Evolutionary conservation across 495 filamentous ascomycete species (phyloP).

Genomic region (Aspergillus incahuasiensis): DNA sequence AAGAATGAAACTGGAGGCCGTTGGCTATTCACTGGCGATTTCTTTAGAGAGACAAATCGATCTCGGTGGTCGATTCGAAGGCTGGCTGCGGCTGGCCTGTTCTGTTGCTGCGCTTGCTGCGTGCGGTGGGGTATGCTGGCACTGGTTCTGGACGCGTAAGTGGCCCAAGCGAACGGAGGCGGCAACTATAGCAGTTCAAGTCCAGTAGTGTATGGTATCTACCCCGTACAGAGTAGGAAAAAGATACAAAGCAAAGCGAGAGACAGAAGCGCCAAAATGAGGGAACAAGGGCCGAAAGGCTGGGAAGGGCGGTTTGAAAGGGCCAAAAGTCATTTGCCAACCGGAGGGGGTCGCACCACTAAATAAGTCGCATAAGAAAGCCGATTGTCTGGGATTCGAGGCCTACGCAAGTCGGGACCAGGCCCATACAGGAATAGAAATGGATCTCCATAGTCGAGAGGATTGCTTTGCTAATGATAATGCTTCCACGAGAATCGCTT

Average conservation of each 20-base stretch:
- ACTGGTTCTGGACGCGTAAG: conserved; percentile 25
- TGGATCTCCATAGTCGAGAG: not conserved
- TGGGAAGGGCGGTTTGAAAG: conserved; percentile 2
- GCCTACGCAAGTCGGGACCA: not conserved
- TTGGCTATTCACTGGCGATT: not conserved
- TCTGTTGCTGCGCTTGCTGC: conserved; percentile 17
- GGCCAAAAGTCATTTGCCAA: not conserved
- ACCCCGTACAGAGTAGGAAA: not conserved
- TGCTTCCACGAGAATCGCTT: not conserved
- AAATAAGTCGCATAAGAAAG: not conserved
- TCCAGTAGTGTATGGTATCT: not conserved
- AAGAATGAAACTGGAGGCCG: conserved; percentile 4
- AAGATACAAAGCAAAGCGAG: not conserved
- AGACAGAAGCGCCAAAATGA: conserved; percentile 3
- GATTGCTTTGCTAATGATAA: not conserved
- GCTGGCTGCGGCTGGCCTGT: conserved; percentile 11
- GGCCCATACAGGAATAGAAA: not conserved
- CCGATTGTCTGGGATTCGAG: not conserved
- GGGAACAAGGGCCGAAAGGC: not conserved
- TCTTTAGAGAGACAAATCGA: not conserved
- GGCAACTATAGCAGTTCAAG: not conserved
- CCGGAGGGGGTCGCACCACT: conserved; percentile 7
- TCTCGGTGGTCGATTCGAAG: conserved; percentile 2
- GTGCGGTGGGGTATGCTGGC: conserved; percentile 27
- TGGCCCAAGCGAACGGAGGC: conserved; percentile 16